These are phyloP conservation scores for Rubus parviflorus DNA, from an alignment of 306 rosid genomes.

Conservation along the genomic window DNA sequence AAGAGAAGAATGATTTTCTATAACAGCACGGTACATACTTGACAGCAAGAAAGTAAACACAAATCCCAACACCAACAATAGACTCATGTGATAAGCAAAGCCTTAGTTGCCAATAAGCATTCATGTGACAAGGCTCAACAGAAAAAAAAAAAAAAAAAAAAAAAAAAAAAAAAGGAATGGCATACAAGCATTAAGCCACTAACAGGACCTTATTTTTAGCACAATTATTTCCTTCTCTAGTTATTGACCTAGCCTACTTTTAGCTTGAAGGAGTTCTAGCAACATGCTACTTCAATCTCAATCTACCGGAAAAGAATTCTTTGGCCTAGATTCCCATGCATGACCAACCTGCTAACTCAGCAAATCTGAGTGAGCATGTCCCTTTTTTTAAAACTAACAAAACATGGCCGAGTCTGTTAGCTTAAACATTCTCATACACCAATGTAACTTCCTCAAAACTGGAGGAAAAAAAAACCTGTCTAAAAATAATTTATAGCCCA, in stretches of 20 bases:
- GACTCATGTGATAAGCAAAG: background rate
- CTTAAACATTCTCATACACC: background rate
- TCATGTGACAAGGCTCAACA: background rate
- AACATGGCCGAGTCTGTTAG: background rate
- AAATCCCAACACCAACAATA: background rate
- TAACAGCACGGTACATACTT: background rate
- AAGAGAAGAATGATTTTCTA: background rate
- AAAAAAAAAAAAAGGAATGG: background rate
- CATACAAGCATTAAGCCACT: background rate
- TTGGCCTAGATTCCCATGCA: background rate
- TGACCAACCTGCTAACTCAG: background rate
- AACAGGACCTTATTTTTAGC: background rate
- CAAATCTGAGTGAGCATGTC: slow-evolving; percentile 4
- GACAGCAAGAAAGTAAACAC: background rate
- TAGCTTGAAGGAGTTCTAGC: background rate
- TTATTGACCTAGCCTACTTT: slow-evolving; percentile 3
- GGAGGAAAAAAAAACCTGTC: background rate
- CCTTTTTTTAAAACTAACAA: background rate
- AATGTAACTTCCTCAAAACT: background rate
- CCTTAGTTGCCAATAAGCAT: background rate
- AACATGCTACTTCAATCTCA: slow-evolving; percentile 2
- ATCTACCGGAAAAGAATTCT: background rate
- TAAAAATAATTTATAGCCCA: no score
- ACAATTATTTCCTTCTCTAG: background rate
- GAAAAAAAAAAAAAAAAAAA: background rate